phyloP scores from a whole-genome alignment of 2,329 filamentous ascomycete species.

The Fusarium acutatum region DNA sequence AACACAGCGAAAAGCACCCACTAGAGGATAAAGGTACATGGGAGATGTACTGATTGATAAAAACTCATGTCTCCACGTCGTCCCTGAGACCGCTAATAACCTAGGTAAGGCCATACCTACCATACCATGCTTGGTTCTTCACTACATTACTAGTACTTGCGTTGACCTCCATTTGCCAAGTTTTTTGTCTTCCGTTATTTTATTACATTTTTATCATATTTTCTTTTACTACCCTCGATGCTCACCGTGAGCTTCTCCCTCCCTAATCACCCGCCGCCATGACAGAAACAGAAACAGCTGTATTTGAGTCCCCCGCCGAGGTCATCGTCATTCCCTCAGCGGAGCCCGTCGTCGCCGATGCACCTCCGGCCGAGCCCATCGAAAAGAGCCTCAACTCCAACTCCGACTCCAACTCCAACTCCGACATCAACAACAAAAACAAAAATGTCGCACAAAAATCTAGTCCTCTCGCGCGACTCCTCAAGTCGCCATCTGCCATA shows the following conservation, averaged over 20 bases:
- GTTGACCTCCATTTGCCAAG: not conserved
- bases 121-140: not conserved
- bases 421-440: not conserved
- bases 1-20: constrained; percentile 34
- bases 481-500: constrained; percentile 39
- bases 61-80: not conserved
- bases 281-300: constrained; percentile 39
- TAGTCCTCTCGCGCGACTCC: constrained; percentile 23
- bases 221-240: constrained; percentile 6
- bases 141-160: not conserved
- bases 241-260: constrained; percentile 27
- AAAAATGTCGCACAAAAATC: not conserved
- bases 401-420: not conserved
- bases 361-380: constrained; percentile 19
- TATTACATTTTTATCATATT: not conserved
- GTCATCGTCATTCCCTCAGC: constrained; percentile 36
- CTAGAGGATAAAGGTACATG: not conserved
- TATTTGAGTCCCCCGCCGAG: constrained; percentile 37
- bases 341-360: constrained; percentile 33
- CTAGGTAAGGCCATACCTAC: not conserved
- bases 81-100: constrained; percentile 14
- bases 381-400: constrained; percentile 16
- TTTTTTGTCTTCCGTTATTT: not conserved
- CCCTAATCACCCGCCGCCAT: constrained; percentile 30
- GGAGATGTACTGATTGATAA: constrained; percentile 13